Evolutionary conservation across 2,329 filamentous ascomycete genomes (phyloP), one percentile per base, ranked within the genome.

Genomic region (Alternaria hordeiaustralica): DNA sequence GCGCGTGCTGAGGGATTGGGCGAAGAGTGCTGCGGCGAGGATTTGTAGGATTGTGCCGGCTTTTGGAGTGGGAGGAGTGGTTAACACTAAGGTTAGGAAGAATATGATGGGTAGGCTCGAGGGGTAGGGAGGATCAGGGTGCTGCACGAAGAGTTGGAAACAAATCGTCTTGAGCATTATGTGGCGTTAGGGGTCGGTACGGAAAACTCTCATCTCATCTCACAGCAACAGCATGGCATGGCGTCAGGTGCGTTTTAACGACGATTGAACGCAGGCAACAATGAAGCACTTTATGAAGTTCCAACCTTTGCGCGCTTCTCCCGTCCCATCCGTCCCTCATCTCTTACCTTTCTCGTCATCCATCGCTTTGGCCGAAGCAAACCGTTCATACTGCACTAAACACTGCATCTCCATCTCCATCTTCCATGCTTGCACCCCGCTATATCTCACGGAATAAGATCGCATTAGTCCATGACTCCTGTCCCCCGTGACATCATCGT

Each of bases 41-140:
- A 91, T 97, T 80, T 91, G 91, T 64, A 87, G 94, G 74, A 97
- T 97, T 63, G 86, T 97, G 3, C 94, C 94, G 18, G 94, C 94
- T 0, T 97, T 95, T 83, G 94, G 94, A 2, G 86, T 97, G 12
- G 94, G 94, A 1, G 94, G 94, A 0, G 92, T 97, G 11, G 91
- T 96, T 11, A 97, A 97, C 80, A 86, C 86, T 63, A 89, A 91
- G 74, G 84, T 95, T 47, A 86, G 94, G 71, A 84, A 82, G 74
- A 83, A 77, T 57, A 76, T 95, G 71, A 94, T 97, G 90, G 83
- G 82, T 28, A 65, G 54, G 62, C 50, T 80, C 45, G 77, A 79
- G 56, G 47, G 44, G 26, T 43, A 49, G 25, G 30, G 28, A 13
- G 28, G 33, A n/a, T n/a, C 33, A n/a, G 15, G 33, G 33, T 36